A percentile compares a stretch with the other conserved stretches of the same genome.
phyloP scores from a whole-genome alignment of 2,329 filamentous ascomycete species.

The Colletotrichum theobromicola region DNA sequence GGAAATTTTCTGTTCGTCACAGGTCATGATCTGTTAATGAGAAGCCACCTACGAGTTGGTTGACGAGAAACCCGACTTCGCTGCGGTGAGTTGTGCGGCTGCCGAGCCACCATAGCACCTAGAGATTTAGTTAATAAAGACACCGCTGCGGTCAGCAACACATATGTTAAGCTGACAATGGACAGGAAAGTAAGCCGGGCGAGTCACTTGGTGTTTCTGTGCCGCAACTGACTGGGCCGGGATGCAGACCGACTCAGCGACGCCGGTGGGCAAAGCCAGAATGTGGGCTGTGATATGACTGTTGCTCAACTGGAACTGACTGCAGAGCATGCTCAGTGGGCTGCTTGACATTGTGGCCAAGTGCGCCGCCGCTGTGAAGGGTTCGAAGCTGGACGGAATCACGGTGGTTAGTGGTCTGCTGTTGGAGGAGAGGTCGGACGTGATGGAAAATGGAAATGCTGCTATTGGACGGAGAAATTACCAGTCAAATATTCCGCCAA shows the following conservation, averaged over 20 bases:
- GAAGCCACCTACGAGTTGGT: background rate
- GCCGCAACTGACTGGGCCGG: background rate
- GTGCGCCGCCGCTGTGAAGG: background rate
- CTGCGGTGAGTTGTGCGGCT: background rate
- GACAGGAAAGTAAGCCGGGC: background rate
- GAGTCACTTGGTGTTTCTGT: background rate
- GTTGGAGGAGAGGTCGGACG: background rate
- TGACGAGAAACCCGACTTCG: background rate
- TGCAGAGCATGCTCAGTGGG: background rate
- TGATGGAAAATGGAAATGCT: background rate
- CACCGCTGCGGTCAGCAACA: background rate
- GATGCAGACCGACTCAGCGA: background rate
- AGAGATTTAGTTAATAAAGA: background rate
- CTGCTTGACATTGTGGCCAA: background rate
- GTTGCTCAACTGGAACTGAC: background rate
- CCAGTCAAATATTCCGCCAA: slow-evolving; percentile 11
- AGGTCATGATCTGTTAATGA: background rate
- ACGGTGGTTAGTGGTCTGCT: background rate
- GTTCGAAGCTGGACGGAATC: background rate
- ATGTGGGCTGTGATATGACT: background rate
- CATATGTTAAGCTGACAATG: background rate
- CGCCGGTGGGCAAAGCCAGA: background rate
- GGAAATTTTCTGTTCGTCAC: background rate
- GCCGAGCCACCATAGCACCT: background rate
- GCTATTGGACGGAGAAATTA: slow-evolving; percentile 15